These are phyloP conservation scores for Vitellaria paradoxa DNA, from an alignment of 179 eudicot species.

Conservation along the genomic window DNA sequence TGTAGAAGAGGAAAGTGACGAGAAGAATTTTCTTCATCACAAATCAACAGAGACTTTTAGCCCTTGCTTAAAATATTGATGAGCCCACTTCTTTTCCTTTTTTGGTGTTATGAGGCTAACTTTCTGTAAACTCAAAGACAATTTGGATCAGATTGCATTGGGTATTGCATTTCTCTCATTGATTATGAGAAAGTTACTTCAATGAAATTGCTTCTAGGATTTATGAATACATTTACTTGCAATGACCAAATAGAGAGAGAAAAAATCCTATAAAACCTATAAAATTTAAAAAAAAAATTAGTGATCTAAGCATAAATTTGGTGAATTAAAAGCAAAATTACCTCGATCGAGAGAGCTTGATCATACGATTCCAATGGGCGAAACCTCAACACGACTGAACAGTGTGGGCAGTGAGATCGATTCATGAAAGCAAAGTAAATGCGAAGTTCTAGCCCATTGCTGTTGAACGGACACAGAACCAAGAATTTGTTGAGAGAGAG, in stretches of 20 bases:
- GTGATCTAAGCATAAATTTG: slow-evolving; percentile 8
- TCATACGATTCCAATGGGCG: slow-evolving; percentile 5
- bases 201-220: no score
- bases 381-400: not conserved
- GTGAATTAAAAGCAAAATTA: slow-evolving; percentile 6
- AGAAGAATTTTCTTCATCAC: slow-evolving; percentile 4
- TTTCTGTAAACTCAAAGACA: no score
- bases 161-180: no score
- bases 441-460: not conserved
- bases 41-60: not conserved
- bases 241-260: no score
- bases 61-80: not conserved
- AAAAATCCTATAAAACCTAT: not conserved
- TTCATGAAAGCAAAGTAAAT: not conserved
- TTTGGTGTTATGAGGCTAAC: no score
- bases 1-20: slow-evolving; percentile 1
- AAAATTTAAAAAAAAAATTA: not conserved
- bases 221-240: no score
- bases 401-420: not conserved
- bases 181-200: no score
- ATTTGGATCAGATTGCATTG: no score
- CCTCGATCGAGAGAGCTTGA: slow-evolving; percentile 18
- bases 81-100: no score
- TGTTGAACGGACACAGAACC: not conserved
- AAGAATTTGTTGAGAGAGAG: not conserved